These are phyloP conservation scores for Fusarium sp. DNA, from an alignment of 2,329 filamentous ascomycete genomes.

Conservation along the genomic window DNA sequence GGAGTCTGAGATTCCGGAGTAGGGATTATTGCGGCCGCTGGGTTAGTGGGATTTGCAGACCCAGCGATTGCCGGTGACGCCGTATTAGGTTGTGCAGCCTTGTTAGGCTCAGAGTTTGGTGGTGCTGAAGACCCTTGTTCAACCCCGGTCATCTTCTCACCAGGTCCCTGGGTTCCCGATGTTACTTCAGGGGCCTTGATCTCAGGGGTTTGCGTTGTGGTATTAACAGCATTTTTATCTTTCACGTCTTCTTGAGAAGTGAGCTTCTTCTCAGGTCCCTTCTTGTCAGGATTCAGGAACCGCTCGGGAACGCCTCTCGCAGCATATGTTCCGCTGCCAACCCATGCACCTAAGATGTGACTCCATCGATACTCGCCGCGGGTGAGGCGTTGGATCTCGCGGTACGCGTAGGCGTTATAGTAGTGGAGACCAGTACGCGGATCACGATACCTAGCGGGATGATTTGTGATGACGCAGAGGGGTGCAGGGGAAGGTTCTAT, in stretches of 20 bases:
- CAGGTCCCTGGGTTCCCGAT: neutral
- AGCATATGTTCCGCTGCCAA: slow-evolving; percentile 73
- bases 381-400: slow-evolving; percentile 80
- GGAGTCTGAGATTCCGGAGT: slow-evolving; percentile 2
- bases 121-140: slow-evolving; percentile 8
- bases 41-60: slow-evolving; percentile 10
- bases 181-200: slow-evolving; percentile 27
- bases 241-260: slow-evolving; percentile 30
- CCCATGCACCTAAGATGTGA: slow-evolving; percentile 82
- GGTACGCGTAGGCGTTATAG: slow-evolving; percentile 82
- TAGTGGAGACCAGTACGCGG: slow-evolving; percentile 87
- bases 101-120: slow-evolving; percentile 17
- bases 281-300: slow-evolving; percentile 66
- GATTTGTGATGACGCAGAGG: slow-evolving; percentile 85
- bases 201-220: slow-evolving; percentile 16
- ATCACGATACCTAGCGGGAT: slow-evolving; percentile 85
- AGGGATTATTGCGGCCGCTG: slow-evolving; percentile 11
- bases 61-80: slow-evolving; percentile 7
- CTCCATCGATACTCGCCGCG: slow-evolving; percentile 87
- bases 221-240: slow-evolving; percentile 33
- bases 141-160: slow-evolving; percentile 4
- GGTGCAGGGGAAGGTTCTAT: slow-evolving; percentile 64
- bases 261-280: slow-evolving; percentile 42
- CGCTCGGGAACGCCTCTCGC: slow-evolving; percentile 83
- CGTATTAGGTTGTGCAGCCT: slow-evolving; percentile 12